Conservation (phyloP, 805 yeast genomes). For the Myxozyma neglecta region DNA sequence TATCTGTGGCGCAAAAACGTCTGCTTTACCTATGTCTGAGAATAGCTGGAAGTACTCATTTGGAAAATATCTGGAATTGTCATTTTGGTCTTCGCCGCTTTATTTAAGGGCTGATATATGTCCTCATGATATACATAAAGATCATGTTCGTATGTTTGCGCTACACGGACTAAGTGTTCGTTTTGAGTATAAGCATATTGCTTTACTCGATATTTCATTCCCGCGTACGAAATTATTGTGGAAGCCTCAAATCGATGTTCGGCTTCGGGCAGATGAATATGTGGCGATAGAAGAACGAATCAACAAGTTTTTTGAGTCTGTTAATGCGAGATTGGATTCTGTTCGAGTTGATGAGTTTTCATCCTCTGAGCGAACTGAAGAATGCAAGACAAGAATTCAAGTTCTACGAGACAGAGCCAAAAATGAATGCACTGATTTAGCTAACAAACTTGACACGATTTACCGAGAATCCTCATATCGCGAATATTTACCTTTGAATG, state of each 20-base stretch:
- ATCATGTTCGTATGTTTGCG: slow-evolving; percentile 82
- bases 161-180: slow-evolving; percentile 74
- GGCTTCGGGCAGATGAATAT: slow-evolving; percentile 64
- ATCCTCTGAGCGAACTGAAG: slow-evolving; percentile 61
- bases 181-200: slow-evolving; percentile 74
- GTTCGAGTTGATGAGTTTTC: slow-evolving; percentile 78
- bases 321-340: slow-evolving; percentile 64
- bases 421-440: slow-evolving; percentile 52
- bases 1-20: slow-evolving; percentile 70
- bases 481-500: slow-evolving; percentile 69
- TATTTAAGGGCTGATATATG: slow-evolving; percentile 67
- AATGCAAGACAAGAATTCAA: slow-evolving; percentile 60
- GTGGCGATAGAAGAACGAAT: slow-evolving; percentile 55
- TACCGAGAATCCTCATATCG: slow-evolving; percentile 59
- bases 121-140: slow-evolving; percentile 74
- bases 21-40: slow-evolving; percentile 78
- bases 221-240: slow-evolving; percentile 73
- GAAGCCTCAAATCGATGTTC: slow-evolving; percentile 68
- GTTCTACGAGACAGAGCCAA: slow-evolving; percentile 56
- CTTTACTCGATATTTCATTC: slow-evolving; percentile 71
- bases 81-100: slow-evolving; percentile 68
- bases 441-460: slow-evolving; percentile 50
- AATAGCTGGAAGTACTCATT: slow-evolving; percentile 87
- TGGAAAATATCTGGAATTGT: slow-evolving; percentile 86
- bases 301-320: slow-evolving; percentile 66